phyloP scores from a whole-genome alignment of 768 basidiomycete genomes.

The Boletus sp. region DNA sequence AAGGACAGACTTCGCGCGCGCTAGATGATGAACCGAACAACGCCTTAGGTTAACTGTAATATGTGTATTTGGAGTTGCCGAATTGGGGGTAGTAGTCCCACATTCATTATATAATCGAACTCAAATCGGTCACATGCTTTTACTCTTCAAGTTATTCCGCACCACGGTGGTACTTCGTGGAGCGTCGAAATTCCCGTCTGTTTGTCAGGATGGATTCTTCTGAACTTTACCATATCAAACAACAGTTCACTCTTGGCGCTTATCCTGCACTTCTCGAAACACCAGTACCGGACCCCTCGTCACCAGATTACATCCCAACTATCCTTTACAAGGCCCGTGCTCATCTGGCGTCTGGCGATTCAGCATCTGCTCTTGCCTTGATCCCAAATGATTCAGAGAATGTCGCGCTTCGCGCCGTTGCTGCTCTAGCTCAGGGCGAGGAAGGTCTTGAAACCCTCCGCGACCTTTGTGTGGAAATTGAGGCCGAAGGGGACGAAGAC shows the following conservation, averaged over 20 bases:
- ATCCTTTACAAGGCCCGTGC: constrained; percentile 81
- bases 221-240: constrained; percentile 65
- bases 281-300: constrained; percentile 56
- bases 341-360: constrained; percentile 65
- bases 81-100: too few relatives aligned
- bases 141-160: background rate
- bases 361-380: constrained; percentile 54
- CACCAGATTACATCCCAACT: constrained; percentile 61
- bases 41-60: background rate
- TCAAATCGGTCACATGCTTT: too few relatives aligned
- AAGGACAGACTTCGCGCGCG: constrained; percentile 9
- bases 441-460: constrained; percentile 76
- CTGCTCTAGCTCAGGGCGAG: constrained; percentile 65
- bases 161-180: too few relatives aligned
- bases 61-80: too few relatives aligned
- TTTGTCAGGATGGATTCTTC: constrained; percentile 49
- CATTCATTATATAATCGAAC: background rate
- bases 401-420: constrained; percentile 66
- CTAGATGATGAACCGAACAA: constrained; percentile 23
- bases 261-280: constrained; percentile 60
- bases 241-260: constrained; percentile 77
- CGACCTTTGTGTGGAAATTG: constrained; percentile 84
- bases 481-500: constrained; percentile 67
- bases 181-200: background rate
- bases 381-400: constrained; percentile 60